Evolutionary conservation across 1,139 yeast species (phyloP), one percentile per base, ranked within the genome.

Genomic region (Protomyces arabidopsidicola): DNA sequence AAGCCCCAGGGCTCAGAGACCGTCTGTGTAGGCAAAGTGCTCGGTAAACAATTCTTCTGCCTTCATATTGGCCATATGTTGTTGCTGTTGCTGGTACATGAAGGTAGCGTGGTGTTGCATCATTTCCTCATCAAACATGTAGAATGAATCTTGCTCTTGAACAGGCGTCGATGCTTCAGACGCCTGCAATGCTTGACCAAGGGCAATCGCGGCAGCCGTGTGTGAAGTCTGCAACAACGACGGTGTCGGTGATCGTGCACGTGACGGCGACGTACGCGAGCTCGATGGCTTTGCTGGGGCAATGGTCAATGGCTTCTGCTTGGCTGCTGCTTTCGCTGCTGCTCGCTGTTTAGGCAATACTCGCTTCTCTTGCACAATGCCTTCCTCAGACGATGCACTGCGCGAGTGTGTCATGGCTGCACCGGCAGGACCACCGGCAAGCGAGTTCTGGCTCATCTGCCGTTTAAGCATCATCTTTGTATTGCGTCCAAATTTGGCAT

Each of bases 401-500:
- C 48, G 48, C 12, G 48, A 42, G 18, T 42, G 48, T 42, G 48
- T n/a, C 48, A 42, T 42, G 10, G 20, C 34, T 9, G 52, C 18
- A 18, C 51, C 27, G 27, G 51, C 38, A 9, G 55, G 14, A 36
- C 55, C 38, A 8, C 45, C 59, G 34, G 34, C 51, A 50, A 35
- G 51, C 39, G 48, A 45, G 53, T n/a, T 50, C 62, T n/a, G 42
- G 14, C 20, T 50, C 16, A 8, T 56, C 52, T 50, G 53, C 39
- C 45, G 39, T 53, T 58, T 58, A 18, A 31, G 31, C 62, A 58
- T 58, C 62, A 52, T 52, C 45, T 55, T 18, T 54, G 53, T 51
- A 20, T 58, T 58, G 16, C 64, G 34, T 20, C 64, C 64, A 50
- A 35, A 45, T 42, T 57, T 56, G 51, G 45, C 48, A 73, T 90